Percentiles rank a stretch among this genome's conserved stretches.
These are phyloP conservation scores for Rhodotorula taiwanensis DNA, from an alignment of 768 basidiomycete species.

Conservation along the genomic window DNA sequence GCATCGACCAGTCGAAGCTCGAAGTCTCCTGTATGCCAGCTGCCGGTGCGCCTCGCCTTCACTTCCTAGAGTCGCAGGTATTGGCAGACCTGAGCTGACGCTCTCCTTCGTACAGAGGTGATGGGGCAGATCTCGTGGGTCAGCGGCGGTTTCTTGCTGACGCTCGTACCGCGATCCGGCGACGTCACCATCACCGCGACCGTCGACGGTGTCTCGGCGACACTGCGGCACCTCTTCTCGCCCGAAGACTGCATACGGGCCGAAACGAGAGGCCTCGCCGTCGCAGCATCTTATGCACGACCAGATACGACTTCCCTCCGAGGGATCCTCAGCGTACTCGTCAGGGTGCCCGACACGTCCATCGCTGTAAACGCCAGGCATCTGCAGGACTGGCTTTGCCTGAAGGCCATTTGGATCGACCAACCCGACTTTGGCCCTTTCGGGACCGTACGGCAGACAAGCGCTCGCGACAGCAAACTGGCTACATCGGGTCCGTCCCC, in stretches of 20 bases:
- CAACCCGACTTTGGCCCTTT: conserved; percentile 65
- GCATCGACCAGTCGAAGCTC: conserved; percentile 81
- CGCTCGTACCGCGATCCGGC: conserved; percentile 65
- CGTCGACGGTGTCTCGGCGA: conserved; percentile 71
- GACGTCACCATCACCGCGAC: conserved; percentile 67
- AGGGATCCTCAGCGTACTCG: conserved; percentile 60
- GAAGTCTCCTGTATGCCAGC: conserved; percentile 83
- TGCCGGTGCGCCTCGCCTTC: conserved; percentile 46
- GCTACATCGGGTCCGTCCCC: too few relatives aligned
- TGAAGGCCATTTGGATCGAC: conserved; percentile 92
- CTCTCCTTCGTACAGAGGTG: conserved; percentile 53
- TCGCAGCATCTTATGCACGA: conserved; percentile 63
- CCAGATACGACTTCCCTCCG: conserved; percentile 46
- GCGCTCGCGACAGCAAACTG: too few relatives aligned
- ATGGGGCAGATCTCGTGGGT: conserved; percentile 83
- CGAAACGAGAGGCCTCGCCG: conserved; percentile 61
- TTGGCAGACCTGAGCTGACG: neutral
- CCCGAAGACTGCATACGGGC: conserved; percentile 56
- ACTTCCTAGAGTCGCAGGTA: too few relatives aligned
- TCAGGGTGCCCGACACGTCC: conserved; percentile 56
- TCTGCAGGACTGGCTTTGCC: conserved; percentile 83
- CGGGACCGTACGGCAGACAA: too few relatives aligned
- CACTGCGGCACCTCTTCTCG: conserved; percentile 59
- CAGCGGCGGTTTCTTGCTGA: conserved; percentile 81
- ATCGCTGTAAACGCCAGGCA: conserved; percentile 75